Conservation (phyloP, 345 rosid species). For the Fremontodendron californicum region DNA sequence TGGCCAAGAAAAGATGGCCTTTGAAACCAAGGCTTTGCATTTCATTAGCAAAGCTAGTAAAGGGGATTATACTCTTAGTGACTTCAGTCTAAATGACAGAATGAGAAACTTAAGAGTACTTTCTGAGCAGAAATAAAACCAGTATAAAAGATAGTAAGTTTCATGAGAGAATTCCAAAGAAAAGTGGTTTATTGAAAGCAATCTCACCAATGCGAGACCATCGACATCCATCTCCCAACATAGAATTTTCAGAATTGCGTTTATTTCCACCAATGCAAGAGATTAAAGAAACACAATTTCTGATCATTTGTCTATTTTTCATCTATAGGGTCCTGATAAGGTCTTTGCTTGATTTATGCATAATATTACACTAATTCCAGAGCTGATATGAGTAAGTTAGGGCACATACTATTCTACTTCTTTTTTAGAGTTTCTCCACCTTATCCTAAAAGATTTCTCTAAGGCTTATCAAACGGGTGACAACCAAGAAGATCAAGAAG, state of each 20-base stretch:
- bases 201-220: constrained; percentile 68
- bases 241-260: neutral
- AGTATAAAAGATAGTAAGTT: constrained; percentile 34
- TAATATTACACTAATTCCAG: neutral
- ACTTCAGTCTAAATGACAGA: constrained; percentile 49
- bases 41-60: constrained; percentile 88
- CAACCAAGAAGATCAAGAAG: constrained; percentile 58
- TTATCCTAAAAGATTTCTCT: neutral
- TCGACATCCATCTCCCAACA: constrained; percentile 60
- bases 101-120: constrained; percentile 18
- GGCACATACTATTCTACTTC: neutral
- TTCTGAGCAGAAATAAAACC: constrained; percentile 43
- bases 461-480: constrained; percentile 35
- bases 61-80: constrained; percentile 52
- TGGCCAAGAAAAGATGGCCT: constrained; percentile 39
- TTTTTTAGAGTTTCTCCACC: neutral
- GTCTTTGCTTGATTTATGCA: neutral
- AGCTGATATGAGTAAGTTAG: neutral
- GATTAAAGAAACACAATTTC: neutral
- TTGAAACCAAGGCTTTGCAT: constrained; percentile 79
- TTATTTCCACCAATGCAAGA: neutral
- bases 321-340: constrained; percentile 60
- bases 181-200: constrained; percentile 43
- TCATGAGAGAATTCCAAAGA: constrained; percentile 41
- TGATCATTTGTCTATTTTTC: neutral